Conservation (phyloP, 768 basidiomycete genomes). For the Gelatoporia subvermispora region DNA sequence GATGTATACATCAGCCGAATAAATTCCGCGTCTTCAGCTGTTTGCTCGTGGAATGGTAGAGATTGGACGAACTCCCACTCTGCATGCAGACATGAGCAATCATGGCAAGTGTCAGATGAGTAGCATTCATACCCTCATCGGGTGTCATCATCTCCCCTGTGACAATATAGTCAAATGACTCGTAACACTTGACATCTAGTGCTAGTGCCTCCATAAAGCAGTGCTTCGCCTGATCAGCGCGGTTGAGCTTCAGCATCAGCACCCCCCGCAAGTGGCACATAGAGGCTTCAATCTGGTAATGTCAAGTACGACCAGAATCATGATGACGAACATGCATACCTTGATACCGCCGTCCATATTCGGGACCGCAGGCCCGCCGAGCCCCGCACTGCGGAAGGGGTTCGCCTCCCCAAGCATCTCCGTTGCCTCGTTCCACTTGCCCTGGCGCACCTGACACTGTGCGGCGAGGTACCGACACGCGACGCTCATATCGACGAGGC, state of each 20-base stretch:
- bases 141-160: constrained; percentile 94
- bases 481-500: constrained; percentile 90
- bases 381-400: constrained; percentile 70
- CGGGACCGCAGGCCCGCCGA: constrained; percentile 66
- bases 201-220: constrained; percentile 95
- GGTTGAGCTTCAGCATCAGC: constrained; percentile 90
- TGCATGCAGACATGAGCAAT: constrained; percentile 28
- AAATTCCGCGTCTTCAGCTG: constrained; percentile 85
- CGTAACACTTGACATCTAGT: constrained; percentile 95
- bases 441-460: constrained; percentile 89
- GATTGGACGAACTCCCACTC: constrained; percentile 96
- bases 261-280: constrained; percentile 94
- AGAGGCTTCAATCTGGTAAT: constrained; percentile 82
- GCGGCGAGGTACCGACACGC: constrained; percentile 96
- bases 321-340: constrained; percentile 36
- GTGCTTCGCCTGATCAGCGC: constrained; percentile 85
- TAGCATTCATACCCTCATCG: constrained; percentile 75
- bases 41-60: constrained; percentile 78
- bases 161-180: constrained; percentile 87
- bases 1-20: constrained; percentile 90
- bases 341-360: constrained; percentile 94
- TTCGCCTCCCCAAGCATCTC: constrained; percentile 93
- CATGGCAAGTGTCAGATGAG: neutral
- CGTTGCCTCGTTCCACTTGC: constrained; percentile 87
- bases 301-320: neutral